Conservation (phyloP, 306 rosid species). For the Vigna trinervia region DNA sequence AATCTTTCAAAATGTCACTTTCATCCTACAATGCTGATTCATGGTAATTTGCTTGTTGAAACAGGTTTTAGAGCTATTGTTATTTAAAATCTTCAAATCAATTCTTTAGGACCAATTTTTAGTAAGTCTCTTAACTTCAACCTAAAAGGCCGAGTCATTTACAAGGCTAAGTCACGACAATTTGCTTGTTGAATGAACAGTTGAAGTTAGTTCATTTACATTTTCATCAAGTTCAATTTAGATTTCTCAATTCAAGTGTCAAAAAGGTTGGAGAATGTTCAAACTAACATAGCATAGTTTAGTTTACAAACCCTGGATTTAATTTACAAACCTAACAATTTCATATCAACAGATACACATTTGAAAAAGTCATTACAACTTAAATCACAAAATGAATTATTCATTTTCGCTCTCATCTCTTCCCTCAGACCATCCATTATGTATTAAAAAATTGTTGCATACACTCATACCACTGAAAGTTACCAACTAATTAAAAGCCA, state of each 20-base stretch:
- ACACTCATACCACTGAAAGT: not conserved
- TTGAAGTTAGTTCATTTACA: not conserved
- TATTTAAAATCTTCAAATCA: not conserved
- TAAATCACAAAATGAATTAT: not conserved
- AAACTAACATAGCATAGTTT: not conserved
- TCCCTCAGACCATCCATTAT: slow-evolving; percentile 2
- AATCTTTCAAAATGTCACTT: not conserved
- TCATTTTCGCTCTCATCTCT: slow-evolving; percentile 23
- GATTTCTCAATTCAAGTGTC: slow-evolving; percentile 20
- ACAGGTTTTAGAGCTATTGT: not conserved
- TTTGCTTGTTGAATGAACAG: not conserved
- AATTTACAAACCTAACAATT: slow-evolving; percentile 7
- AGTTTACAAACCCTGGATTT: not conserved
- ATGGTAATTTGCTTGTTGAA: not conserved
- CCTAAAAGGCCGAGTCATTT: not conserved
- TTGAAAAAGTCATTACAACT: not conserved
- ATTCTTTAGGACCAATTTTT: not conserved
- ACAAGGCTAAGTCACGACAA: not conserved
- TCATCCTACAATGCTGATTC: not conserved
- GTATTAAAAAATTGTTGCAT: not conserved
- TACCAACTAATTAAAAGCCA: slow-evolving; percentile 4
- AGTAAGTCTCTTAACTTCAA: not conserved
- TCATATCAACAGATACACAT: not conserved
- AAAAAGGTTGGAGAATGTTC: slow-evolving; percentile 6
- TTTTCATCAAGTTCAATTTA: not conserved